Base-by-base conservation (phyloP, 2,329 filamentous ascomycete species). In the Corniculantispora saksenae region DNA sequence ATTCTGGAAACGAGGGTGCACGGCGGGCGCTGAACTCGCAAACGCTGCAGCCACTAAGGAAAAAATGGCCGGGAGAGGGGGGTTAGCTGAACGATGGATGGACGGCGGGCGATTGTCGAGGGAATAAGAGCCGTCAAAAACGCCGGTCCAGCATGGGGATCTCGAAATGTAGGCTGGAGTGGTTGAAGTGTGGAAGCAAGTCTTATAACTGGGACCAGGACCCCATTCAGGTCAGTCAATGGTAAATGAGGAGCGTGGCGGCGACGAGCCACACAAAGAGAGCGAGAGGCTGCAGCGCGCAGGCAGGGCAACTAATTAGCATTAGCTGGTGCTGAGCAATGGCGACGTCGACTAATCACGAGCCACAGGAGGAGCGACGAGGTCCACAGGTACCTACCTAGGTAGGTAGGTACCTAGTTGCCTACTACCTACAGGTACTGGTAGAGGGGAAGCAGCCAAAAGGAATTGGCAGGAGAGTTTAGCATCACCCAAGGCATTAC, bases 181-280 rank as follows among this genome's bases (percentile, higher is more conserved):
- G 60, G 60, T 35, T 63, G 50, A 55, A 63, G 51, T 55, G 60
- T 63, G 60, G 50, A 63, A 63, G 60, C 60, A 61, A 17, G 59
- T 61, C 35, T 62, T 43, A 62, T 47, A 35, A 62, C 51, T 56
- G 60, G 60, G 50, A 25, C 15, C 32, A 43, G 47, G 56, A 35
- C 25, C 60, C 43, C 38, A 55, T n/a, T 63, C 38, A 63, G 40
- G 38, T 32, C 50, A 56, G 50, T 62, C 50, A 47, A 47, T 55
- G 50, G 8, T 19, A 43, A 62, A 43, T 43, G 40, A 47, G 40
- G 50, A 45, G 50, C 25, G 23, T 56, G 50, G 51, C 57, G 35
- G 54, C 58, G 60, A 47, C 58, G 25, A 54, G 38, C 40, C 60
- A 63, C 48, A 50, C 38, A 19, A n/a, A n/a, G n/a, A n/a, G n/a